phyloP scores from a whole-genome alignment of 345 rosid species.

The Trapa bicornis region DNA sequence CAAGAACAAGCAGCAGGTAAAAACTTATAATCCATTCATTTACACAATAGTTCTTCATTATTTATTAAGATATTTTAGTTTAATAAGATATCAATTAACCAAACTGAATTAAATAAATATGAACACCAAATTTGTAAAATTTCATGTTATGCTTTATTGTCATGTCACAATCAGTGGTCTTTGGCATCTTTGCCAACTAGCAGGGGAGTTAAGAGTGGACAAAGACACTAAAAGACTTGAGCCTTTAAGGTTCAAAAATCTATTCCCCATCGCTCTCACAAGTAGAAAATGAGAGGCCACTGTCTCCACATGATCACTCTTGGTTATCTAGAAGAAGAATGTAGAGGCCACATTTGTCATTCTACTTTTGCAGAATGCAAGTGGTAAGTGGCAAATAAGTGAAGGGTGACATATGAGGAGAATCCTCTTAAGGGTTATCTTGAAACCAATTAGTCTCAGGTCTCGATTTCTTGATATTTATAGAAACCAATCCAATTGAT shows the following conservation, averaged over 20 bases:
- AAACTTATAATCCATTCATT: constrained; percentile 5
- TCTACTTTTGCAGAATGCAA: constrained; percentile 32
- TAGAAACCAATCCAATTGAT: background rate
- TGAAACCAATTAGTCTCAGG: background rate
- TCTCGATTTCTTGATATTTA: background rate
- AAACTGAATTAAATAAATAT: too few species aligned
- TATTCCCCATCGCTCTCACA: background rate
- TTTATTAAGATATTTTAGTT: too few species aligned
- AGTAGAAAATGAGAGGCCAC: background rate
- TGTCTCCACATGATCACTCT: background rate
- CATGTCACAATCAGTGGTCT: constrained; percentile 61
- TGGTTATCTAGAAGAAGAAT: background rate
- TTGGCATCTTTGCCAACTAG: constrained; percentile 55
- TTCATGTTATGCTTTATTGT: background rate
- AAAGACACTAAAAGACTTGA: constrained; percentile 24
- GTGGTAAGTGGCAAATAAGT: constrained; percentile 31
- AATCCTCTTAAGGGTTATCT: constrained; percentile 33
- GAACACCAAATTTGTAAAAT: too few species aligned
- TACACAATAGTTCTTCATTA: background rate
- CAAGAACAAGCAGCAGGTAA: constrained; percentile 74
- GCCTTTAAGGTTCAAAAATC: constrained; percentile 23
- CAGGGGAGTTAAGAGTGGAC: constrained; percentile 48
- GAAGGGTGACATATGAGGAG: constrained; percentile 30
- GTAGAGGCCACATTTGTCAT: background rate
- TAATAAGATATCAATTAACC: too few species aligned